Base-by-base conservation (phyloP, 108 stramenopile genomes). In the Fistulifera solaris region DNA sequence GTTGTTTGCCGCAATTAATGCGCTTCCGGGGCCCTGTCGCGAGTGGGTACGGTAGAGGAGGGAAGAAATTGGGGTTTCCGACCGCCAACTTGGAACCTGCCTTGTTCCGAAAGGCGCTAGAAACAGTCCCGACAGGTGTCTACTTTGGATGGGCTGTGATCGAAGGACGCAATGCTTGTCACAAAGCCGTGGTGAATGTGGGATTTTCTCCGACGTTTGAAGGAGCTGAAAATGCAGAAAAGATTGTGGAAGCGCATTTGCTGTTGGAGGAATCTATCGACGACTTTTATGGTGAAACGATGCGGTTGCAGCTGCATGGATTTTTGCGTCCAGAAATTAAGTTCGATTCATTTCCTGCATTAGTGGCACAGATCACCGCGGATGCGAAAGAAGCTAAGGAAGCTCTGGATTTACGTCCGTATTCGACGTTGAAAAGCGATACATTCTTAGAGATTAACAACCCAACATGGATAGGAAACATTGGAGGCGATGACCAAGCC, bases 161-260 rank as follows among this genome's bases (percentile, higher is more conserved):
- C 25, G 86, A 83, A 61, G 42, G 53, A 56, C 44, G 44, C 44
- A 21, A 66, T 46, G 43, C 48, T 1, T 54, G 60, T 17, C 62
- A 80, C 64, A 83, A 79, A 58, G 84, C 88, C 18, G 90, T 90
- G 2, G 88, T 86, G 21, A 95, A 95, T 70, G 82, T 95, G 23
- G 94, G 94, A 17, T 84, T 77, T 52, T 88, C 88, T 12, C 94
- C 94, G 0, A 95, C 94, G 5, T 95, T 95, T 63, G 80, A 79
- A 59, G 94, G 88, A 16, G 41, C 71, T 52, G 90, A 92, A 67
- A 92, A 95, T 46, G 60, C 66, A 22, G 83, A 87, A 62, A 87
- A 87, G 63, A 89, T 95, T 54, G 82, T 88, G 10, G 94, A 95
- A 62, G 90, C 94, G 11, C 83, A 89, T 47, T 72, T 95, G 65